phyloP scores from a whole-genome alignment of 352 stramenopile species.

The Phytophthora constricta region DNA sequence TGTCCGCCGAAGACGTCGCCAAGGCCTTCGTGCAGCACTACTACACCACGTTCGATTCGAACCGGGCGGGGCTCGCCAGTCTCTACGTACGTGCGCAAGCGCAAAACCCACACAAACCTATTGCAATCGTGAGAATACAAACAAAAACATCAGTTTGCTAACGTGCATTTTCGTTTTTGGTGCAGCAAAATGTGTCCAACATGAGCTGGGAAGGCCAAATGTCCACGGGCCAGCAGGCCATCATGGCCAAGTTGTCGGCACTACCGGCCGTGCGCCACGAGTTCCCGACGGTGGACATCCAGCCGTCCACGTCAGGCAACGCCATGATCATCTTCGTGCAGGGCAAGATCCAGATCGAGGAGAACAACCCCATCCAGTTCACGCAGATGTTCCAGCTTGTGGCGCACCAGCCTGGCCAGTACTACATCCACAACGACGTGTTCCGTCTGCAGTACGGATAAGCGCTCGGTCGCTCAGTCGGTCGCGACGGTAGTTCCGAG shows the following conservation, averaged over 20 bases:
- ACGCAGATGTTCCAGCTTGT: constrained; percentile 98
- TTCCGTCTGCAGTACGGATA: constrained; percentile 98
- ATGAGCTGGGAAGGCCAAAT: constrained; percentile 84
- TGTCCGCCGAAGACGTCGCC: constrained; percentile 87
- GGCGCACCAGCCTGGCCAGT: constrained; percentile 90
- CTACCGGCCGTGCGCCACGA: constrained; percentile 79
- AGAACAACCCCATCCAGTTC: constrained; percentile 95
- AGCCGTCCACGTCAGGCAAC: constrained; percentile 90
- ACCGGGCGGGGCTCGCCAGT: constrained; percentile 70
- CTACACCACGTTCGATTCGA: constrained; percentile 88
- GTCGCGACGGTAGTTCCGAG: no score
- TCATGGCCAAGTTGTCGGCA: constrained; percentile 90
- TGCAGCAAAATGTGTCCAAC: constrained; percentile 75
- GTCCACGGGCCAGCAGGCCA: constrained; percentile 78
- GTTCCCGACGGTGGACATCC: constrained; percentile 92
- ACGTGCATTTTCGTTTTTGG: constrained; percentile 5
- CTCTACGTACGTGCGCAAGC: constrained; percentile 81
- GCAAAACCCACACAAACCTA: no score
- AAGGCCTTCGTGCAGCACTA: constrained; percentile 90
- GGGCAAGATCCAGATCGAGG: constrained; percentile 93
- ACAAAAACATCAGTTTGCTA: not conserved
- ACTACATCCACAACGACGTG: constrained; percentile 98
- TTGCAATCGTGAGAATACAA: no score
- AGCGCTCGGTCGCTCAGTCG: constrained; percentile 40
- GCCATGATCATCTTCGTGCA: constrained; percentile 97